Evolutionary conservation across 352 stramenopile species (phyloP), one percentile per base, ranked within the genome.

Genomic region (Pythium grandisporangium): DNA sequence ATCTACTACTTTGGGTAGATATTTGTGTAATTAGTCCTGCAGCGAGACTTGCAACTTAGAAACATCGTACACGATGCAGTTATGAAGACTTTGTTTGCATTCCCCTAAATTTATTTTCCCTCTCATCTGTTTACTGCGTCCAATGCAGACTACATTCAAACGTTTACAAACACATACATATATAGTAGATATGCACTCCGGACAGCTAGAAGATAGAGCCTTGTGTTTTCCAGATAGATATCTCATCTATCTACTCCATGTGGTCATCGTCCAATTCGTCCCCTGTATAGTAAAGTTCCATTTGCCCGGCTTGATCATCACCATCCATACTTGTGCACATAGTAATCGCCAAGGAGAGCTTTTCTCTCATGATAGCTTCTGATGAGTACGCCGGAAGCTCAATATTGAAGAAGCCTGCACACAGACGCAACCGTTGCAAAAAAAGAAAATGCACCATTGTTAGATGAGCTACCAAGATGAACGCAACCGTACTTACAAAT

Each of bases 311-410:
- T 54, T 86, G 70, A 11, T 89, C 76, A 45, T 89, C 76, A 11
- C 72, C 76, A 32, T 89, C 76, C 38, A 89, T 80, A 47, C 76
- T 89, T n/a, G 72, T 89, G 46, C 76, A 89, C 46, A 85, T 42
- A 13, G 75, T 85, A 37, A 89, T 89, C 6, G 76, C 78, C 16
- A 84, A 47, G 34, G 82, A 55, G 23, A 91, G 46, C 35, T 82
- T 83, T 39, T 84, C 58, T 3, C 63, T 59, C 75, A 87, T 86
- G 24, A 83, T 54, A 14, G 69, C 59, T 37, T 85, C 65, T 17
- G 48, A 74, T 16, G 75, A 84, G 58, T 91, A 91, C 30, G 73
- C 70, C 6, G 78, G 78, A 2, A 91, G 51, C 50, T 89, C 75
- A 39, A 91, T 75, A 39, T 91, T 91, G 58, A 91, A 91, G 33